Evolutionary conservation across 2,329 filamentous ascomycete species (phyloP).

Genomic region (Rutstroemia sp.): DNA sequence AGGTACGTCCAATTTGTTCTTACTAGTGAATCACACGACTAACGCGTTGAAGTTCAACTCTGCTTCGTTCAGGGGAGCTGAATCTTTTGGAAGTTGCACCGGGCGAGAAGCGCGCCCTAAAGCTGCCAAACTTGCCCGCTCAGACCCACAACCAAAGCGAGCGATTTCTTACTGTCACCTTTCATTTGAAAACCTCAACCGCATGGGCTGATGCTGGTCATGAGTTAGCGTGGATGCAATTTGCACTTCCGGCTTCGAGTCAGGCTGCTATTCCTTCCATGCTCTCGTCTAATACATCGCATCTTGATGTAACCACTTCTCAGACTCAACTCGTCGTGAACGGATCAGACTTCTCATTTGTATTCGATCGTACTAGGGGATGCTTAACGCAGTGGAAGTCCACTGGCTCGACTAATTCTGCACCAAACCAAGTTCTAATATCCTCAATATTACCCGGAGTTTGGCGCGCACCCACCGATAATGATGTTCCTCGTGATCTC

Average conservation of each 20-base stretch:
- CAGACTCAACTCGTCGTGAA: conserved; percentile 25
- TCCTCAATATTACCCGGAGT: conserved; percentile 32
- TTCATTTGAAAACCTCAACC: conserved; percentile 36
- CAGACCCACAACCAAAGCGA: conserved; percentile 10
- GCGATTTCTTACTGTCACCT: conserved; percentile 15
- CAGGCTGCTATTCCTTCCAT: not conserved
- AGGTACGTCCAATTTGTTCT: conserved; percentile 30
- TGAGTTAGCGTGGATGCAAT: conserved; percentile 48
- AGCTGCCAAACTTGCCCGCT: not conserved
- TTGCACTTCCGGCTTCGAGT: conserved; percentile 12
- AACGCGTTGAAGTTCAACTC: conserved; percentile 13
- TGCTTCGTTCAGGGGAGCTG: conserved; percentile 33
- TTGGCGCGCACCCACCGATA: conserved; percentile 60
- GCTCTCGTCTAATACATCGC: conserved; percentile 15
- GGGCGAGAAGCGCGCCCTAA: not conserved
- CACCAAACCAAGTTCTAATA: not conserved
- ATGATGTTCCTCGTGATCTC: conserved; percentile 47
- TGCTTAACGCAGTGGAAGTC: conserved; percentile 36
- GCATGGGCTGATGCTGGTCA: conserved; percentile 46
- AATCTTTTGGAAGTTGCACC: conserved; percentile 36
- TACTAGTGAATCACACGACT: not conserved
- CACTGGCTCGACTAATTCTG: conserved; percentile 9
- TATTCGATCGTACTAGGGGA: conserved; percentile 40
- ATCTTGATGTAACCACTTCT: conserved; percentile 10
- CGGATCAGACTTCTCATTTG: conserved; percentile 32